These are phyloP conservation scores for Arthroderma sp. DNA, from an alignment of 2,329 filamentous ascomycete genomes.

Conservation along the genomic window DNA sequence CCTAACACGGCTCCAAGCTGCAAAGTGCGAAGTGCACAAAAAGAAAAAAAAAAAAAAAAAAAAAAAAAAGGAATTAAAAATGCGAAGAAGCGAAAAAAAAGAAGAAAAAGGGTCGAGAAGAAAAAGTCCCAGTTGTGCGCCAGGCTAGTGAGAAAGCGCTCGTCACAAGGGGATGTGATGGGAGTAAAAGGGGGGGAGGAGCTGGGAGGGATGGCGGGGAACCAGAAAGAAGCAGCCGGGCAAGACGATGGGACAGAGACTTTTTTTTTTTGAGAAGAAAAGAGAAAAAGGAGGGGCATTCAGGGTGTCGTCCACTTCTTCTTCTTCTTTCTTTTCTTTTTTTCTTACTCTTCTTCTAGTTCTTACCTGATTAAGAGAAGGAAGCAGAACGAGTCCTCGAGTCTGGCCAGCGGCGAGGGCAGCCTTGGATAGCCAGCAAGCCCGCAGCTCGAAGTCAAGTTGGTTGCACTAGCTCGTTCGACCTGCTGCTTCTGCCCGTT, in stretches of 20 bases:
- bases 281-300: background rate
- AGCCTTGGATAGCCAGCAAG: slow-evolving; percentile 1
- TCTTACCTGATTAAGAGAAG: background rate
- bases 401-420: background rate
- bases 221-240: background rate
- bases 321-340: background rate
- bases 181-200: too few species aligned
- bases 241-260: background rate
- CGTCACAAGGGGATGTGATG: background rate
- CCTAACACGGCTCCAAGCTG: background rate
- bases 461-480: slow-evolving; percentile 1
- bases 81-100: slow-evolving; percentile 2
- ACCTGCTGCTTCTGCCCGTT: background rate
- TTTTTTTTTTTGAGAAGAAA: too few species aligned
- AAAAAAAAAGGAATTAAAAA: background rate
- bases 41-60: background rate
- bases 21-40: background rate
- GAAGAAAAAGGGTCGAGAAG: too few species aligned
- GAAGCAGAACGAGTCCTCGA: background rate
- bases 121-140: background rate
- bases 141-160: background rate
- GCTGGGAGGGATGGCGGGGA: background rate
- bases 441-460: background rate
- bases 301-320: background rate
- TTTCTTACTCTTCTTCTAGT: background rate